These are phyloP conservation scores for Laguncularia racemosa DNA, from an alignment of 345 rosid genomes.

Conservation along the genomic window DNA sequence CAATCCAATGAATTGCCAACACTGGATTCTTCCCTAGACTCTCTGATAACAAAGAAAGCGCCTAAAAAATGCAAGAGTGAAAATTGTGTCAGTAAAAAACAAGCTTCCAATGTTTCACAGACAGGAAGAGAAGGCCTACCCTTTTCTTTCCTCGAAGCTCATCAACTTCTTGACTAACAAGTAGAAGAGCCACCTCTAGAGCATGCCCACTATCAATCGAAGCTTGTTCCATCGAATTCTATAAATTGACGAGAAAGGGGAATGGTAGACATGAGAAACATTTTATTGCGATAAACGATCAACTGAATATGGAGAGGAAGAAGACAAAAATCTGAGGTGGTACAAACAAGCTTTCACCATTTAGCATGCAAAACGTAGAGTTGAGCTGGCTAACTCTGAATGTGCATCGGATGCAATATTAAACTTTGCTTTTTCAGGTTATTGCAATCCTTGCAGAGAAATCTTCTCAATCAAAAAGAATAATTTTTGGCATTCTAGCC, in stretches of 20 bases:
- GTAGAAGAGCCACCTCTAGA: constrained; percentile 68
- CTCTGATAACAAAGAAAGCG: constrained; percentile 64
- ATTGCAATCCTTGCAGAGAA: too few species aligned
- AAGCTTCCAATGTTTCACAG: neutral
- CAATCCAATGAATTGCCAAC: constrained; percentile 76
- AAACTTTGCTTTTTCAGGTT: too few species aligned
- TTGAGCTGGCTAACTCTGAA: too few species aligned
- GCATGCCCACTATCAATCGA: constrained; percentile 35
- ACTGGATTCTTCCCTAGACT: constrained; percentile 69
- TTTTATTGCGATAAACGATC: neutral
- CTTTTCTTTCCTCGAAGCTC: constrained; percentile 48
- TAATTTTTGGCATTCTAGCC: too few species aligned
- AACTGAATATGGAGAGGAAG: neutral
- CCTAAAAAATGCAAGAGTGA: constrained; percentile 36
- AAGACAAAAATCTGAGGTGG: neutral
- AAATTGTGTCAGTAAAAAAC: neutral
- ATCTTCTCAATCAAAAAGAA: too few species aligned
- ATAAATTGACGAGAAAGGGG: constrained; percentile 29
- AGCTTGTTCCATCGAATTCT: constrained; percentile 55
- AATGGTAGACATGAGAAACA: constrained; percentile 1
- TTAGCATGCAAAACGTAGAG: too few species aligned
- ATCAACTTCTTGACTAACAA: constrained; percentile 53
- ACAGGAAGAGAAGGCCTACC: constrained; percentile 33
- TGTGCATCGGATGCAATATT: too few species aligned
- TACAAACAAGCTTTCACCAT: neutral